Base-by-base conservation (phyloP, 176 grass and related monocot genomes). In the Aegilops sharonensis region DNA sequence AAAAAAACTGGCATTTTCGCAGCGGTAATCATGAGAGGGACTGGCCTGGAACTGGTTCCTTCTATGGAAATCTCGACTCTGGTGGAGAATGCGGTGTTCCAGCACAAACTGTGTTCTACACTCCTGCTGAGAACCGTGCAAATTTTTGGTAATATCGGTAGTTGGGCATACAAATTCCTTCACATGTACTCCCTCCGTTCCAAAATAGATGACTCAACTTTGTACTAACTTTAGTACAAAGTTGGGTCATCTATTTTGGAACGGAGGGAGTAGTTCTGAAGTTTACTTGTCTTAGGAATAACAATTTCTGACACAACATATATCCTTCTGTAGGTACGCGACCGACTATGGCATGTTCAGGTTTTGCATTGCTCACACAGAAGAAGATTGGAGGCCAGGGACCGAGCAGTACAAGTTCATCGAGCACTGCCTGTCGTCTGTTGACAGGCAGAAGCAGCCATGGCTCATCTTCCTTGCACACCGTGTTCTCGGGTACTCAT, bases 11-110 rank as follows among this genome's bases (percentile, higher is more conserved):
- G 13, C 11, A 27, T 25, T 88, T 84, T 2, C 43, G n/a, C 81
- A 95, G 96, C 29, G 93, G 93, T 56, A 98, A 98, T 11, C 96
- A 98, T 27, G 96, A 98, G 66, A 92, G 96, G 83, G 96, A 98
- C 87, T 94, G 93, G 92, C 93, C 93, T 72, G 90, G 89, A 80
- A 89, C 82, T 17, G 96, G 94, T 80, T 98, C 96, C 10, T 98
- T 95, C 88, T 98, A 95, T 61, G 90, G 87, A 43, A 92, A 86
- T 25, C 54, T 54, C 0, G 93, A 98, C 83, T 98, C 93, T 0
- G 96, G 96, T 29, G 96, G 93, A 72, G 96, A 98, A 92, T 95
- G 91, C 6, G 93, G 91, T 68, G 96, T 98, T 81, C 88, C 91
- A 40, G 93, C 96, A 27, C 86, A 98, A 84, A 98, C 93, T 9